Evolutionary conservation across 1,284 basidiomycete genomes (phyloP).

Genomic region (Puccinia novopanici): DNA sequence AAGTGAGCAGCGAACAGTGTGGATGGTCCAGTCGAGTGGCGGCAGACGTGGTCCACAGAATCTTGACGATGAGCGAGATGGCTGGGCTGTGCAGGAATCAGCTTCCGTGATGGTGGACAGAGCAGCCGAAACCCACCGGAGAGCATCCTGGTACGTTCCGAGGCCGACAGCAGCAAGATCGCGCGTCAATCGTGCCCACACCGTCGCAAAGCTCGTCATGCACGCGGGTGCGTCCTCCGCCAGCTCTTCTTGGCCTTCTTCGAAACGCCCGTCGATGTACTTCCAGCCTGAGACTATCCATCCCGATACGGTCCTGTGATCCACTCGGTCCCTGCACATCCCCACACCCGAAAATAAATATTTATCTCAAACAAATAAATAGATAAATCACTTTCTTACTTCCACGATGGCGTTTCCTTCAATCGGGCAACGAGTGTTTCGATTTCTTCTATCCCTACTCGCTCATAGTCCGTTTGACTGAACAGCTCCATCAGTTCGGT

Average conservation of each 20-base stretch:
- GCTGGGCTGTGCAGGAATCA: not conserved
- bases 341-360: too few species aligned
- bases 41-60: constrained; percentile 23
- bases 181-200: constrained; percentile 23
- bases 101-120: not conserved
- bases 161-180: not conserved
- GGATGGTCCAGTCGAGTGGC: constrained; percentile 13
- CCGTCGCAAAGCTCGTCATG: not conserved
- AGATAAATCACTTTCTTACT: too few species aligned
- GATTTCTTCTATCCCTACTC: too few species aligned
- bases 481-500: not conserved
- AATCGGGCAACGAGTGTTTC: too few species aligned
- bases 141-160: not conserved
- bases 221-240: not conserved
- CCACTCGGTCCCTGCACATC: not conserved
- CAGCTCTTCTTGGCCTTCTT: not conserved
- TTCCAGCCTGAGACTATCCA: constrained; percentile 14
- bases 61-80: constrained; percentile 10
- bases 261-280: not conserved
- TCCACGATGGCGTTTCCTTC: too few species aligned
- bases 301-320: not conserved
- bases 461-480: not conserved
- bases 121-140: constrained; percentile 5
- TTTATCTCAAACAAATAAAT: too few species aligned
- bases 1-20: not conserved